These are phyloP conservation scores for Penicillium psychrofluorescens DNA, from an alignment of 495 filamentous ascomycete species.

Conservation along the genomic window DNA sequence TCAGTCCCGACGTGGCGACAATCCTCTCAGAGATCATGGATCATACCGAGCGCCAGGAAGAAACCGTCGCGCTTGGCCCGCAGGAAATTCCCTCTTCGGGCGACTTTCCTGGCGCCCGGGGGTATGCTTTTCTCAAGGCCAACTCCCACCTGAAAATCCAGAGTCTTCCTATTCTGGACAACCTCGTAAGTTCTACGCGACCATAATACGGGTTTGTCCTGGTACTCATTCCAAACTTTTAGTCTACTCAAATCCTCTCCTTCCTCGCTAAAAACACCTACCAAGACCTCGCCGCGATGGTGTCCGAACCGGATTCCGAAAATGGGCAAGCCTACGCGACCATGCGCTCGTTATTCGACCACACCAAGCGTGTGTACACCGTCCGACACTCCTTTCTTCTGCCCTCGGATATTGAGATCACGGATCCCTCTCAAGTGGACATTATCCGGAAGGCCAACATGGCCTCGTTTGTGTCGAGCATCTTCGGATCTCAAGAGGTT, in stretches of 20 bases:
- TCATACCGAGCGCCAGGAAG: conserved; percentile 40
- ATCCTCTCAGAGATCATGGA: conserved; percentile 42
- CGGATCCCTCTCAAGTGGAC: conserved; percentile 58
- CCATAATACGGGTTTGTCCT: background rate
- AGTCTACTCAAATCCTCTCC: conserved; percentile 66
- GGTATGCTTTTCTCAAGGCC: conserved; percentile 42
- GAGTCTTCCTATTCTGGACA: conserved; percentile 66
- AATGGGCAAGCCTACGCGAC: conserved; percentile 73
- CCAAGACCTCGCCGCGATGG: conserved; percentile 64
- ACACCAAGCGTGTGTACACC: conserved; percentile 74
- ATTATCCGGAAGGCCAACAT: conserved; percentile 82
- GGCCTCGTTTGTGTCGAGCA: conserved; percentile 73
- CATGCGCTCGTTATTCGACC: conserved; percentile 72
- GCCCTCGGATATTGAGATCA: conserved; percentile 63
- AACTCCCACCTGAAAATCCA: conserved; percentile 56
- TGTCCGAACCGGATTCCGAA: conserved; percentile 67
- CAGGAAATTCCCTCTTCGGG: conserved; percentile 24
- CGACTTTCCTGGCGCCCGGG: conserved; percentile 26
- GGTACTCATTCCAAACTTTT: background rate
- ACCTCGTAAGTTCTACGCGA: conserved; percentile 44
- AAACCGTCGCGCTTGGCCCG: conserved; percentile 34
- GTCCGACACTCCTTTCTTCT: conserved; percentile 63
- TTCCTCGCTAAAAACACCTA: conserved; percentile 63
- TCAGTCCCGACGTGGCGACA: conserved; percentile 28
- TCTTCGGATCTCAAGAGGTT: conserved; percentile 79